Evolutionary conservation across 1,139 yeast genomes (phyloP), one percentile per base, ranked within the genome.

Genomic region (Geotrichum phurueaensis): DNA sequence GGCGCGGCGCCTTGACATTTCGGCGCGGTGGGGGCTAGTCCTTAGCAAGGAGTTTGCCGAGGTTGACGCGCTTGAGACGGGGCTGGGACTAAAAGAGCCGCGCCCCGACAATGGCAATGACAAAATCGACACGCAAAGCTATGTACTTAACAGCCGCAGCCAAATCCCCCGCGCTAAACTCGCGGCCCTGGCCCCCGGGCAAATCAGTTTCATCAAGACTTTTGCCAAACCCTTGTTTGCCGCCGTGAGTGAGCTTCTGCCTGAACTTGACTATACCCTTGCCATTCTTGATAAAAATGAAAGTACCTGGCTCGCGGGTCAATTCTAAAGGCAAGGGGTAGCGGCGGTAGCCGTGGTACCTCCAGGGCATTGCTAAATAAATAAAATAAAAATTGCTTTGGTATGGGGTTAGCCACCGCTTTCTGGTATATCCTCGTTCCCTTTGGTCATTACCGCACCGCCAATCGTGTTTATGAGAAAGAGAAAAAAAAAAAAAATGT

Each of bases 11-110:
- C 76, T 89, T 60, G 76, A 82, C 54, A 84, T 90, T 3, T 86
- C 95, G 13, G 82, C 90, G 1, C 86, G 86, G 73, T 92, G 98
- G 97, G 97, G 96, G 4, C 77, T 83, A 65, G 84, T 85, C 10
- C 79, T 92, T 57, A 80, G 87, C 1, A 77, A 87, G 65, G 98
- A 92, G 73, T 89, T 91, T 68, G 82, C 80, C 56, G 94, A 89
- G 70, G 84, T 90, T 58, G 77, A 79, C 6, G 72, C 72, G 50
- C 76, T 90, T 56, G 89, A 86, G 65, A 72, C 63, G 31, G 68
- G 64, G 25, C 62, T 71, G 49, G 73, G 75, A 20, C 60, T 72
- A 53, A 66, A 65, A 56, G 36, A 25, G 3, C 31, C 18, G 5
- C 33, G 53, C 1, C 7, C 39, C 7, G 47, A 57, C 69, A 3